Conservation (phyloP, 495 filamentous ascomycete species). For the Stereocaulon alpinum region DNA sequence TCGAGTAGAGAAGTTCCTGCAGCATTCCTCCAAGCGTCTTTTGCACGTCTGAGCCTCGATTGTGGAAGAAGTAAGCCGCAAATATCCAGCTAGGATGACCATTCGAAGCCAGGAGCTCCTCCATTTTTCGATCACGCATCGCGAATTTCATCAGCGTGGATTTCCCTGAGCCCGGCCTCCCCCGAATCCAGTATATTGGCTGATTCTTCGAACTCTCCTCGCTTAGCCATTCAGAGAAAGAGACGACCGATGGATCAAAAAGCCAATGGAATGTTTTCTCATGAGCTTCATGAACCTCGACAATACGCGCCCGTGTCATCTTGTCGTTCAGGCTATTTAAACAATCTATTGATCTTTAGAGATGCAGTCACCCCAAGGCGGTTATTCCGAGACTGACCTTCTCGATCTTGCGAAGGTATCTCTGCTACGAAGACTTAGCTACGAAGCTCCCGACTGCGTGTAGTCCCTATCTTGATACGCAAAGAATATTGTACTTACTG, state of each 20-base stretch:
- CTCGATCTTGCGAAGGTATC: background rate
- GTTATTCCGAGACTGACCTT: background rate
- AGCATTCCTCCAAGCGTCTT: slow-evolving; percentile 21
- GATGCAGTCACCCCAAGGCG: background rate
- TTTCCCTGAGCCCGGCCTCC: slow-evolving; percentile 40
- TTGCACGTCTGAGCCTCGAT: slow-evolving; percentile 22
- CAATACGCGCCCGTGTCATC: slow-evolving; percentile 12
- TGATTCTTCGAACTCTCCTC: background rate
- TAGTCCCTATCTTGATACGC: background rate
- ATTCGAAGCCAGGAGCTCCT: background rate
- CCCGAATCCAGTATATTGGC: slow-evolving; percentile 33
- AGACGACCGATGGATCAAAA: slow-evolving; percentile 8
- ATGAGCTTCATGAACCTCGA: slow-evolving; percentile 16
- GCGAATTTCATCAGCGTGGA: slow-evolving; percentile 35
- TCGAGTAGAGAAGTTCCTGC: slow-evolving; percentile 15
- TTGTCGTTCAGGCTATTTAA: slow-evolving; percentile 11
- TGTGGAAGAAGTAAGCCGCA: slow-evolving; percentile 23
- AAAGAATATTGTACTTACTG: background rate
- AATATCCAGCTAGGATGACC: slow-evolving; percentile 1
- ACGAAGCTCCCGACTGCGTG: background rate
- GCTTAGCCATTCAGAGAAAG: slow-evolving; percentile 16
- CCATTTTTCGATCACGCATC: slow-evolving; percentile 11
- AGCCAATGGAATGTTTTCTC: slow-evolving; percentile 23
- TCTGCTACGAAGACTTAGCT: background rate
- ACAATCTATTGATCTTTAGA: slow-evolving; percentile 11